Evolutionary conservation across 2,329 filamentous ascomycete genomes (phyloP).

Genomic region (Calonectria pteridis): DNA sequence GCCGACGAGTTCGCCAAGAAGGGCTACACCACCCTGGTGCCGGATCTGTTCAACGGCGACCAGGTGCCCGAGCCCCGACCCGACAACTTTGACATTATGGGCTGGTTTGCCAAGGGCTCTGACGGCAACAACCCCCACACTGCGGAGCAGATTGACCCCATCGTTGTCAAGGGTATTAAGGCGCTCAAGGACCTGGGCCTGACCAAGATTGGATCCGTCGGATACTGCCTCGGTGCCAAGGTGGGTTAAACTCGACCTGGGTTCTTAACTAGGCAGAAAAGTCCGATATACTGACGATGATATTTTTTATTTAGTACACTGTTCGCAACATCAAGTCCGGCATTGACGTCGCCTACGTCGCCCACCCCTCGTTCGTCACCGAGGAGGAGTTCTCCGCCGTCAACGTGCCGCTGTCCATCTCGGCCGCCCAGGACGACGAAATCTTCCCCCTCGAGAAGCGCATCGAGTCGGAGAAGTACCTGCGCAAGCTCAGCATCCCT

Average conservation of each 20-base stretch:
- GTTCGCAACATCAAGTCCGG: conserved; percentile 71
- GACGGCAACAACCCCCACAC: conserved; percentile 62
- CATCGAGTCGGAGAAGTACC: conserved; percentile 69
- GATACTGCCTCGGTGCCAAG: conserved; percentile 77
- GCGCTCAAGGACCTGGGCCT: conserved; percentile 67
- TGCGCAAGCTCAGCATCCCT: conserved; percentile 63
- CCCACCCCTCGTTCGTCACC: conserved; percentile 73
- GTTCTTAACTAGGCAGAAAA: background rate
- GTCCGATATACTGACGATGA: background rate
- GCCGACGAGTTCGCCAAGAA: conserved; percentile 55
- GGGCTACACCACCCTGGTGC: conserved; percentile 54
- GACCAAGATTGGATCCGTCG: conserved; percentile 66
- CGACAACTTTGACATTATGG: conserved; percentile 46
- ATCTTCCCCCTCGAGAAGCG: conserved; percentile 70
- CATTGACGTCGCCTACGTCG: conserved; percentile 71
- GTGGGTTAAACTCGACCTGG: conserved; percentile 50
- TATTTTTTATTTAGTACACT: conserved; percentile 66
- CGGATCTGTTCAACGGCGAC: conserved; percentile 56
- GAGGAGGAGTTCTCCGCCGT: conserved; percentile 70
- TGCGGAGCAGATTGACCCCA: conserved; percentile 48
- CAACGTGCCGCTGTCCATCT: conserved; percentile 68
- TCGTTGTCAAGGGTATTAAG: conserved; percentile 59
- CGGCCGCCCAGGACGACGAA: conserved; percentile 72
- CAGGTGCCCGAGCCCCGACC: conserved; percentile 42
- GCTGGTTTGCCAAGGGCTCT: conserved; percentile 55